phyloP scores from a whole-genome alignment of 2,329 filamentous ascomycete species.

The Phoma herbarum region DNA sequence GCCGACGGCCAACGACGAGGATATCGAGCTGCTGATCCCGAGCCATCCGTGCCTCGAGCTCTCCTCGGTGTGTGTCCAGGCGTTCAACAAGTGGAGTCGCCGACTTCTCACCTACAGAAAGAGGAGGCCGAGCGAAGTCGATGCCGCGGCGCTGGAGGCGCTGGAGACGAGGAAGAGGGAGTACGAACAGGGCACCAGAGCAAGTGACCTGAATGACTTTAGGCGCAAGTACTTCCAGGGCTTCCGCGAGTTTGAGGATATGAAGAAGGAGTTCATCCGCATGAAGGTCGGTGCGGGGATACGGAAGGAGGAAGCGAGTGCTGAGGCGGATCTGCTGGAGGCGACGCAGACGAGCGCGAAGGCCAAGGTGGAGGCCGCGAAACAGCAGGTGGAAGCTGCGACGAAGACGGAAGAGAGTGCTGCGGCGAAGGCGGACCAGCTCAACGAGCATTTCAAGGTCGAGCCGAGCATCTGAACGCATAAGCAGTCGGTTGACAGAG shows the following conservation, averaged over 20 bases:
- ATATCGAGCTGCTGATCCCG: conserved; percentile 79
- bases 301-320: background rate
- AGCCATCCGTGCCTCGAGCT: conserved; percentile 78
- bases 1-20: conserved; percentile 73
- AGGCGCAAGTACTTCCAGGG: conserved; percentile 63
- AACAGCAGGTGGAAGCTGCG: background rate
- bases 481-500: too few relatives aligned
- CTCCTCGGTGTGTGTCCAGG: conserved; percentile 80
- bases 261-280: conserved; percentile 40
- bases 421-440: background rate
- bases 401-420: background rate
- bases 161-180: conserved; percentile 31
- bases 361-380: background rate
- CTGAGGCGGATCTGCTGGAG: background rate
- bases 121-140: conserved; percentile 62
- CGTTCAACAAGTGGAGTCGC: conserved; percentile 93
- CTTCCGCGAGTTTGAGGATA: conserved; percentile 48
- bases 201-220: conserved; percentile 74
- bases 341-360: background rate
- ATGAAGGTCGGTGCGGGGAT: conserved; percentile 28
- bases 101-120: conserved; percentile 86
- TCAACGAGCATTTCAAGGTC: conserved; percentile 3
- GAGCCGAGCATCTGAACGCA: background rate
- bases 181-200: conserved; percentile 59
- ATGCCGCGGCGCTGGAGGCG: background rate